Conservation (phyloP, 768 basidiomycete genomes). For the Suillus ampliporus region DNA sequence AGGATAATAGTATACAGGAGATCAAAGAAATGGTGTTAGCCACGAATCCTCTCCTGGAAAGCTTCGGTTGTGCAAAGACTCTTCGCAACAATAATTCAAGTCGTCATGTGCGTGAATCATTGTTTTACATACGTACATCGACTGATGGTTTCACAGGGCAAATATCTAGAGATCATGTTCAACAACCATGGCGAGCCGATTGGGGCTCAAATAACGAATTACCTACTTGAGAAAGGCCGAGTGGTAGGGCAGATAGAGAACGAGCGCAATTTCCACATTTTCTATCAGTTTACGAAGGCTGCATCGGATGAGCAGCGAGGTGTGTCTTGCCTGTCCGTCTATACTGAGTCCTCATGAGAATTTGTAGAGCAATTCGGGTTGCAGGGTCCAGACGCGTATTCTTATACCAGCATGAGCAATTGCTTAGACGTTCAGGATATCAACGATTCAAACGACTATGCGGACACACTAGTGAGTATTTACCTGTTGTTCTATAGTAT, state of each 20-base stretch:
- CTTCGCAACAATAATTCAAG: conserved; percentile 98
- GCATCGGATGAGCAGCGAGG: conserved; percentile 90
- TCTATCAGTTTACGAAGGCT: conserved; percentile 98
- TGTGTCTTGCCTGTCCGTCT: conserved; percentile 36
- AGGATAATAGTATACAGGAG: conserved; percentile 91
- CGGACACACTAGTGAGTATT: conserved; percentile 80
- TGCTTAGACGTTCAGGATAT: conserved; percentile 92
- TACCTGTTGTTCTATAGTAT: conserved; percentile 7
- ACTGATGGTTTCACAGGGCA: conserved; percentile 64
- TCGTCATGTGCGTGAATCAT: conserved; percentile 80
- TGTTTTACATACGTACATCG: background rate
- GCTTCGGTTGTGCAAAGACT: conserved; percentile 99
- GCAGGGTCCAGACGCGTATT: conserved; percentile 94
- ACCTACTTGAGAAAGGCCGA: conserved; percentile 94
- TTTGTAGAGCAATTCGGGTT: conserved; percentile 87
- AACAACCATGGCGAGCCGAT: conserved; percentile 91
- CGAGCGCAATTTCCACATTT: conserved; percentile 98
- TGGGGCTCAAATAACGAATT: conserved; percentile 98
- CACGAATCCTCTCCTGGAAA: conserved; percentile 96
- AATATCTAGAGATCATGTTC: conserved; percentile 99
- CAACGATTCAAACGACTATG: conserved; percentile 86
- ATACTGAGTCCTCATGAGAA: conserved; percentile 16
- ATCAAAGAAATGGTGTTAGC: conserved; percentile 99
- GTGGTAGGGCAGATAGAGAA: conserved; percentile 96
- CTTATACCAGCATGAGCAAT: conserved; percentile 90